Conservation (phyloP, 345 rosid species). For the Eucalyptus cloeziana region DNA sequence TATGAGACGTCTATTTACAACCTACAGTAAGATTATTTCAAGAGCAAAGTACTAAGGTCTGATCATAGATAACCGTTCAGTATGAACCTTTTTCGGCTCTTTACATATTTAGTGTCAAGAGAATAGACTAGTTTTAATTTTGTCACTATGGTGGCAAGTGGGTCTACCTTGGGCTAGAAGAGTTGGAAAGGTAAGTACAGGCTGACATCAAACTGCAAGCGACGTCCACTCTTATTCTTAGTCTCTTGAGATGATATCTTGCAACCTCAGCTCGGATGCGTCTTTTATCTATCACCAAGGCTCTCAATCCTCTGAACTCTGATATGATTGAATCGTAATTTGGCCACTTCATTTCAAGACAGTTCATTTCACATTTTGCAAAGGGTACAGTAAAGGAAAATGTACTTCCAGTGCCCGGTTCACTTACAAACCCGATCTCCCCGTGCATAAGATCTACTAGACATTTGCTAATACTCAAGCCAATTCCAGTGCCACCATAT, state of each 20-base stretch:
- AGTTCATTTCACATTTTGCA: conserved; percentile 28
- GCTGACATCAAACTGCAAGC: conserved; percentile 33
- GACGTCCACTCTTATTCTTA: conserved; percentile 44
- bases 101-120: not conserved
- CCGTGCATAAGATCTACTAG: conserved; percentile 93
- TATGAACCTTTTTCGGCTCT: not conserved
- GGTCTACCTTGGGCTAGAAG: conserved; percentile 23
- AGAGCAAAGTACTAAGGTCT: not conserved
- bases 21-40: not conserved
- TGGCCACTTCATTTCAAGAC: conserved; percentile 27
- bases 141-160: not conserved
- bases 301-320: conserved; percentile 51
- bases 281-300: conserved; percentile 68
- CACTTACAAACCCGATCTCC: conserved; percentile 84
- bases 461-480: conserved; percentile 84
- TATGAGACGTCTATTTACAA: not conserved
- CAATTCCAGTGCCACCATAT: conserved; percentile 96
- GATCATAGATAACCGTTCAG: not conserved
- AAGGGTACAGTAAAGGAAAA: conserved; percentile 77
- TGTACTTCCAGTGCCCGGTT: conserved; percentile 64
- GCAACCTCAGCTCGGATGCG: conserved; percentile 74
- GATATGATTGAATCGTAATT: conserved; percentile 26
- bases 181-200: conserved; percentile 18
- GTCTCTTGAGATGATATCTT: conserved; percentile 56
- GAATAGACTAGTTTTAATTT: not conserved